Evolutionary conservation across 2,329 filamentous ascomycete species (phyloP), one percentile per base, ranked within the genome.

Genomic region (Pseudogymnoascus sp.): DNA sequence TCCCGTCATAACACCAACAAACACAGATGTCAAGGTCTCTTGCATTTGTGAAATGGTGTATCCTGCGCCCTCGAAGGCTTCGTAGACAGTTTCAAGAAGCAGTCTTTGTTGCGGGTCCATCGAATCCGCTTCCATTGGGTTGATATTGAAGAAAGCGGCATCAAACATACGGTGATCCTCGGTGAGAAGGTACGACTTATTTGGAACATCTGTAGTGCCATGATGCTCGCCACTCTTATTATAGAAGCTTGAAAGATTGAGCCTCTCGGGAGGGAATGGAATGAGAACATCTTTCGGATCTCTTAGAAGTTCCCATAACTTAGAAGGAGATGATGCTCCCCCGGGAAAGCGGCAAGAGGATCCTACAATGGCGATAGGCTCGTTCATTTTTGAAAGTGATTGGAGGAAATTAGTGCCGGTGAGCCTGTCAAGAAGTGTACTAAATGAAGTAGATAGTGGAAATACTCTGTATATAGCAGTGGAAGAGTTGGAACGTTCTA

Each of bases 271-370:
- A 35, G 33, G 9, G 33, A 35, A 35, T 10, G 21, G 21, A 4
- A 21, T 21, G 4, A 35, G 33, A 7, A 35, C 7, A 12, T 35
- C 33, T 35, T 35, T 35, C 12, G 33, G 33, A 12, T 35, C 33
- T 12, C 9, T 35, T 35, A 35, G 33, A 10, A 35, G 33, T 62
- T 73, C 70, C 73, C 73, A 75, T 36, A 75, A 69, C 61, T 74
- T 72, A 3, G 70, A 70, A 8, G 73, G 70, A 21, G 71, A 71
- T 7, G 68, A 66, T 6, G 72, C 68, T 55, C 68, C 69, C 12
- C 71, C 72, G 6, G 73, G 71, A 1, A 74, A 67, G 38, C 73
- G 68, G 15, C 71, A 73, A 7, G 70, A 70, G 68, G 70, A 73
- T 60, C 73, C 73, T 9, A 68, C 62, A 13, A 74, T 70, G 13